Percentiles rank a stretch among this genome's conserved stretches.
phyloP scores from a whole-genome alignment of 495 filamentous ascomycete species.

The Hyaloscypha bicolor region DNA sequence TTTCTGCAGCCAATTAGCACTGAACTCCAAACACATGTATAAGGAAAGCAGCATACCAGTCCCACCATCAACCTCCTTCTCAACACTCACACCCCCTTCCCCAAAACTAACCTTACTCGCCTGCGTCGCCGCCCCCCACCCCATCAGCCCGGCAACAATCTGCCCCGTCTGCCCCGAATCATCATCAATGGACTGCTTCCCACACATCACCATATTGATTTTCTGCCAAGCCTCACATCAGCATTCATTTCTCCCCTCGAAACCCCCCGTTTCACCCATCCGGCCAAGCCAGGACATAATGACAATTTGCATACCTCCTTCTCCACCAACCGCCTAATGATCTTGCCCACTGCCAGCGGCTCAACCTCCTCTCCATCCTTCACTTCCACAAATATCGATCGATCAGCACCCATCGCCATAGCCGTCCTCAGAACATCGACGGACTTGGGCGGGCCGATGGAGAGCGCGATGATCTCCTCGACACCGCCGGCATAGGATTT shows the following conservation, averaged over 20 bases:
- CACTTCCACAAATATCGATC: constrained; percentile 80
- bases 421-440: constrained; percentile 88
- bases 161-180: constrained; percentile 95
- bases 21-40: constrained; percentile 66
- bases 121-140: constrained; percentile 94
- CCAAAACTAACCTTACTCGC: constrained; percentile 77
- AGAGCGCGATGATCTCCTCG: constrained; percentile 86
- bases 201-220: constrained; percentile 87
- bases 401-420: constrained; percentile 98
- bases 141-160: constrained; percentile 92
- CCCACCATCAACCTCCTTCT: constrained; percentile 84
- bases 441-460: constrained; percentile 83
- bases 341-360: constrained; percentile 87
- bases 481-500: constrained; percentile 53
- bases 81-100: constrained; percentile 65
- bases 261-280: too few species aligned
- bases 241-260: too few species aligned
- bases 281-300: too few species aligned
- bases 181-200: constrained; percentile 98
- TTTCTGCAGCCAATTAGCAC: constrained; percentile 93
- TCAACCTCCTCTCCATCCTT: constrained; percentile 70
- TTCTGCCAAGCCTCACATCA: constrained; percentile 27
- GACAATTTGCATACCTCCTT: constrained; percentile 52
- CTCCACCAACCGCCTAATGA: constrained; percentile 75
- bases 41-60: constrained; percentile 39